These are phyloP conservation scores for Pharnaceum exiguum DNA, from an alignment of 148 eudicot genomes.

Conservation along the genomic window DNA sequence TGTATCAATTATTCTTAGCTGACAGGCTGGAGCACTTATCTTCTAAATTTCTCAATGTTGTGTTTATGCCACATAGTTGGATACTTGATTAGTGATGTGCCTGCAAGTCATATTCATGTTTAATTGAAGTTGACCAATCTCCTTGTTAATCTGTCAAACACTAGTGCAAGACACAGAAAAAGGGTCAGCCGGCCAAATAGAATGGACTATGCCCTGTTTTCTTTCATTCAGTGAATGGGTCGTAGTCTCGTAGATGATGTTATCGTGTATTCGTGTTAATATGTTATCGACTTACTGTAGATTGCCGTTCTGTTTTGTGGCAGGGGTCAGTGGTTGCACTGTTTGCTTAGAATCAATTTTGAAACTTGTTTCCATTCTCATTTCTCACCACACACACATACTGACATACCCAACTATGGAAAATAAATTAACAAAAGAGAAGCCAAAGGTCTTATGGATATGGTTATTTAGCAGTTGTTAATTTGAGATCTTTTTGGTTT, in stretches of 20 bases:
- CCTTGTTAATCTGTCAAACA: slow-evolving; percentile 6
- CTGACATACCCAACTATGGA: no score
- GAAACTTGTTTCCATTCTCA: no score
- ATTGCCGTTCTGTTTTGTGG: not conserved
- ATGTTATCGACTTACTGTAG: no score
- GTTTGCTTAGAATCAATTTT: not conserved
- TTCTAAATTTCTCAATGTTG: slow-evolving; percentile 13
- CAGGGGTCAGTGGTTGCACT: not conserved
- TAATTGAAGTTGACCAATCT: slow-evolving; percentile 6
- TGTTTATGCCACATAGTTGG: slow-evolving; percentile 8
- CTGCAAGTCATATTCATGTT: slow-evolving; percentile 9
- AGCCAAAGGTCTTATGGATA: no score
- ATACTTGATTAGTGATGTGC: slow-evolving; percentile 20
- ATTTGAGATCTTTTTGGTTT: not conserved
- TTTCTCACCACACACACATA: no score
- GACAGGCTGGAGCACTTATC: slow-evolving; percentile 18
- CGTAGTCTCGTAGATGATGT: slow-evolving; percentile 1
- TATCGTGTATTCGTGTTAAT: no score
- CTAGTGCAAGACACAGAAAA: not conserved
- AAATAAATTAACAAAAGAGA: no score
- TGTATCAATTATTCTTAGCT: slow-evolving; percentile 12
- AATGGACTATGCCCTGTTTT: not conserved
- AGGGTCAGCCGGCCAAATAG: slow-evolving; percentile 1
- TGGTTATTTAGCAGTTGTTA: no score
- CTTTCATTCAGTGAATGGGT: not conserved